These are phyloP conservation scores for Rhododendron mucronatum DNA, from an alignment of 148 eudicot species.

Conservation along the genomic window DNA sequence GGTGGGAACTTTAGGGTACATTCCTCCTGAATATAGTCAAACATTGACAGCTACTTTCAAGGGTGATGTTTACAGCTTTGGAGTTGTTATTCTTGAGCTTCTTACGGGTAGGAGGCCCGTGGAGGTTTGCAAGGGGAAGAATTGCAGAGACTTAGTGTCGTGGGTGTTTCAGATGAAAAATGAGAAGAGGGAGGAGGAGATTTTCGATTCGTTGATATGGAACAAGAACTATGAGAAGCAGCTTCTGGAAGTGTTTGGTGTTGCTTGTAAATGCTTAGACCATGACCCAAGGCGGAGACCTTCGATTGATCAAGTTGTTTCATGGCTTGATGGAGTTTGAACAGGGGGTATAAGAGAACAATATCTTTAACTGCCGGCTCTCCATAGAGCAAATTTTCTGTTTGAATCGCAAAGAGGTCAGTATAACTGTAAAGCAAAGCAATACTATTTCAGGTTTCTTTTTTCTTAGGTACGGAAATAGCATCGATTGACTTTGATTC, in stretches of 20 bases:
- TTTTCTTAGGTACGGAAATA: background rate
- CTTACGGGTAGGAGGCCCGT: conserved; percentile 80
- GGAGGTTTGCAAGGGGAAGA: conserved; percentile 84
- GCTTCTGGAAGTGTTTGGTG: conserved; percentile 52
- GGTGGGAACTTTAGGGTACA: conserved; percentile 91
- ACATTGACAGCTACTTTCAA: conserved; percentile 85
- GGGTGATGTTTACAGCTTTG: conserved; percentile 95
- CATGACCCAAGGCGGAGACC: conserved; percentile 81
- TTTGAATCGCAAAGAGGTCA: conserved; percentile 8
- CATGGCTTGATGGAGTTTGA: conserved; percentile 61
- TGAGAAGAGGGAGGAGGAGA: conserved; percentile 61
- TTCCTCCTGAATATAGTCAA: conserved; percentile 94
- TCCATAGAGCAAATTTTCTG: conserved; percentile 11
- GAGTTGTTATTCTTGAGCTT: conserved; percentile 88
- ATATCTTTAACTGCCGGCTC: background rate
- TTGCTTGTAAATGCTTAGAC: conserved; percentile 77
- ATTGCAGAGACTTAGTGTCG: conserved; percentile 74
- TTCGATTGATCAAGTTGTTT: conserved; percentile 76
- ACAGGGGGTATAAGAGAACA: conserved; percentile 14
- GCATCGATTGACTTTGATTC: background rate
- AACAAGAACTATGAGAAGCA: conserved; percentile 58
- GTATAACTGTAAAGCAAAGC: conserved; percentile 10
- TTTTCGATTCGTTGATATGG: conserved; percentile 62
- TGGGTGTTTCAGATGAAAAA: conserved; percentile 89
- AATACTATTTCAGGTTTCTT: background rate